phyloP scores from a whole-genome alignment of 768 basidiomycete species.

The Chlorophyllum brunneum region DNA sequence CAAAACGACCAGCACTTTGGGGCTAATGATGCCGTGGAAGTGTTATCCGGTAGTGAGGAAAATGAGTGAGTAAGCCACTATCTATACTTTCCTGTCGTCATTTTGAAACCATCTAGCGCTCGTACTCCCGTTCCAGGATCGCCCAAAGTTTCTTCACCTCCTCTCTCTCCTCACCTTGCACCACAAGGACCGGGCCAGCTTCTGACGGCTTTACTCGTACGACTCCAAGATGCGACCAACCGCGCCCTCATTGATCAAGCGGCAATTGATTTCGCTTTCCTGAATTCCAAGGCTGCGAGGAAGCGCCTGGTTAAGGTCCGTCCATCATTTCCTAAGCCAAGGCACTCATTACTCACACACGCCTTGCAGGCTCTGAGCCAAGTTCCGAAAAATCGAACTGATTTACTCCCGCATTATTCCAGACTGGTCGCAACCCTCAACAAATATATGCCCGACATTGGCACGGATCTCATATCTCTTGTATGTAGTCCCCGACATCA shows the following conservation, averaged over 20 bases:
- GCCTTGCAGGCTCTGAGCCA: constrained; percentile 66
- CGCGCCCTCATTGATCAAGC: constrained; percentile 86
- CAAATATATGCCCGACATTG: constrained; percentile 92
- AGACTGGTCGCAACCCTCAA: constrained; percentile 85
- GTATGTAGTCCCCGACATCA: constrained; percentile 42
- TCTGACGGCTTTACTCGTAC: constrained; percentile 83
- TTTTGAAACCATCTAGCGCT: constrained; percentile 23
- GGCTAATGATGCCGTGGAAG: constrained; percentile 14
- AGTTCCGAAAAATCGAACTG: constrained; percentile 83
- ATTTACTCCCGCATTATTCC: constrained; percentile 91
- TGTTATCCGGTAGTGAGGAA: constrained; percentile 32
- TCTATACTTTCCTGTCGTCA: constrained; percentile 17
- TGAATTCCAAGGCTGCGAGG: constrained; percentile 95
- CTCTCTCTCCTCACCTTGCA: constrained; percentile 65
- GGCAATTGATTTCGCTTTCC: constrained; percentile 91
- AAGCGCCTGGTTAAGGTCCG: constrained; percentile 84
- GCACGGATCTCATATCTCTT: constrained; percentile 71
- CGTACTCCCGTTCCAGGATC: constrained; percentile 68
- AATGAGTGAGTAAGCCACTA: constrained; percentile 35
- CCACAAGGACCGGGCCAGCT: constrained; percentile 93
- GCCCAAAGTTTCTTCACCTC: constrained; percentile 57
- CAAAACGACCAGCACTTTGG: constrained; percentile 30
- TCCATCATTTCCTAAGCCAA: not conserved
- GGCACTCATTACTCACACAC: not conserved
- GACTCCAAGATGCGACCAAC: constrained; percentile 93